Evolutionary conservation across 163 green algal genomes (phyloP).

Genomic region (Chloromonas sp.): DNA sequence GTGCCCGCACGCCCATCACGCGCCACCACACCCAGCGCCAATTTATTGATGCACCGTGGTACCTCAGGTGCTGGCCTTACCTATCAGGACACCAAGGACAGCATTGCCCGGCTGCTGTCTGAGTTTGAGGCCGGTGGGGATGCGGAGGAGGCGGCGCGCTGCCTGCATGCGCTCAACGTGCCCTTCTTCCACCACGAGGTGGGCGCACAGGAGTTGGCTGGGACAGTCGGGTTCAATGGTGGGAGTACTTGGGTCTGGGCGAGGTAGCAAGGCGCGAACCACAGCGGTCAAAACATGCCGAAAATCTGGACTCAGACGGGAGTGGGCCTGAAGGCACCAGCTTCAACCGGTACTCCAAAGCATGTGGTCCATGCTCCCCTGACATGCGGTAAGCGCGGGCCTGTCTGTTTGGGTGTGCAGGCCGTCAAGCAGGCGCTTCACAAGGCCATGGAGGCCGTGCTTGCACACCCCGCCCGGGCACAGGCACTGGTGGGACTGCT

Average conservation of each 20-base stretch:
- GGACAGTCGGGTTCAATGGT: background rate
- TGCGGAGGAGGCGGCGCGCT: constrained; percentile 58
- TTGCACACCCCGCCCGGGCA: background rate
- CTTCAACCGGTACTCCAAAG: too few species aligned
- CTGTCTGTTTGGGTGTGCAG: constrained; percentile 1
- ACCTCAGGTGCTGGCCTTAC: constrained; percentile 17
- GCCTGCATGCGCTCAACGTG: constrained; percentile 61
- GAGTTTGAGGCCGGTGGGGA: constrained; percentile 67
- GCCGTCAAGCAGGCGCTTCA: constrained; percentile 5
- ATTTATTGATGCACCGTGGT: too few species aligned
- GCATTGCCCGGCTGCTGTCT: constrained; percentile 33
- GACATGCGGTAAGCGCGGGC: too few species aligned
- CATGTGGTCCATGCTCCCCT: too few species aligned
- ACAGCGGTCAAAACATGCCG: too few species aligned
- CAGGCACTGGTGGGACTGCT: constrained; percentile 24
- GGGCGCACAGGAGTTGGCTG: constrained; percentile 59
- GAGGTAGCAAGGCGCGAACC: too few species aligned
- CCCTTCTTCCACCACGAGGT: constrained; percentile 98
- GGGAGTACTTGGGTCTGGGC: background rate
- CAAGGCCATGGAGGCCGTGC: constrained; percentile 11
- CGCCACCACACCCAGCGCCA: too few species aligned
- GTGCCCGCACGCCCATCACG: too few species aligned
- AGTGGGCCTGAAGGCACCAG: too few species aligned
- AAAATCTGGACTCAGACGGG: too few species aligned
- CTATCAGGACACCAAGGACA: constrained; percentile 27